Conservation (phyloP, 106 monocot species). For the Dioscorea alata region DNA sequence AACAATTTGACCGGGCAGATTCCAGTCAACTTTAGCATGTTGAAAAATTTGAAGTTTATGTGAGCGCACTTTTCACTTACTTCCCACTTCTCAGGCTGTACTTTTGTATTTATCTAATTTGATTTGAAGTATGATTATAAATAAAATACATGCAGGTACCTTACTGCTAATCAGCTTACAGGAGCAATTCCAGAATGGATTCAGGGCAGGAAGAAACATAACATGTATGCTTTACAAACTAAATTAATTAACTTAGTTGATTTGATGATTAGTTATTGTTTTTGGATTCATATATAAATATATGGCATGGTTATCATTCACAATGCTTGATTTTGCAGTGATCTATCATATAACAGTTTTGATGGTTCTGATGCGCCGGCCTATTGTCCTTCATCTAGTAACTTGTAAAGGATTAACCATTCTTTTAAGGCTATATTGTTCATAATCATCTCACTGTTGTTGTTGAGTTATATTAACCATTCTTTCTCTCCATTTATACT, state of each 20-base stretch:
- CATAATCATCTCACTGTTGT: too few species aligned
- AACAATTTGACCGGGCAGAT: constrained; percentile 46
- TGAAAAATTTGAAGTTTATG: constrained; percentile 29
- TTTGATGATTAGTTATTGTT: too few species aligned
- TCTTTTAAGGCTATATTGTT: too few species aligned
- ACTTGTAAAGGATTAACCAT: too few species aligned
- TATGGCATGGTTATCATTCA: not conserved
- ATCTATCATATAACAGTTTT: not conserved
- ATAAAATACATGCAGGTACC: constrained; percentile 32
- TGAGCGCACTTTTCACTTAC: constrained; percentile 12
- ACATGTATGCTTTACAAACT: constrained; percentile 23
- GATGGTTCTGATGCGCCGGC: too few species aligned
- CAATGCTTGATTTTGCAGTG: not conserved
- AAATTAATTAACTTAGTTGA: not conserved
- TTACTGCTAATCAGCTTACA: constrained; percentile 61
- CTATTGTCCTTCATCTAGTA: too few species aligned
- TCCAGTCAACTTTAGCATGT: constrained; percentile 21
- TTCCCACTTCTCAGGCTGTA: not conserved
- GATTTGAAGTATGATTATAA: too few species aligned
- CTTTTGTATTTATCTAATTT: too few species aligned
- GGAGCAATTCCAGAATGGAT: constrained; percentile 79
- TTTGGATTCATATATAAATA: not conserved
- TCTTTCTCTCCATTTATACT: too few species aligned
- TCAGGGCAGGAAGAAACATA: constrained; percentile 17
- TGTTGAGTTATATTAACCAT: too few species aligned